A percentile compares a stretch with the other conserved stretches of the same genome.
Conservation (phyloP, 805 yeast species). For the Debaryomyces prosopidis region DNA sequence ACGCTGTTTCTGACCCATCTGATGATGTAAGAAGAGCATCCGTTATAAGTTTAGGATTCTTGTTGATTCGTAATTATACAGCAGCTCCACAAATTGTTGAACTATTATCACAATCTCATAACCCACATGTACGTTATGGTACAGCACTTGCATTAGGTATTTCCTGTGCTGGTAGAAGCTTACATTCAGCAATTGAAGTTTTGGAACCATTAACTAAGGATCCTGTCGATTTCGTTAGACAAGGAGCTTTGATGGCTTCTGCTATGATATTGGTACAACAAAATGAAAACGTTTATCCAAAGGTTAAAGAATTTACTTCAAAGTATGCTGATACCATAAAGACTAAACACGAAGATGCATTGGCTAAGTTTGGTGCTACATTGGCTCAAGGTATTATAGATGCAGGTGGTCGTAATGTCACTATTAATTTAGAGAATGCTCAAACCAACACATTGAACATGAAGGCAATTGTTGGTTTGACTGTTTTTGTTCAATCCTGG, state of each 20-base stretch:
- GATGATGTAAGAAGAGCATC: conserved; percentile 98
- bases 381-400: conserved; percentile 96
- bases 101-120: conserved; percentile 87
- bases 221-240: conserved; percentile 95
- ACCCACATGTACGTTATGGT: conserved; percentile 98
- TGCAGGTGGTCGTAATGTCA: conserved; percentile 98
- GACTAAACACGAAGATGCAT: conserved; percentile 91
- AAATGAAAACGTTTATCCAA: conserved; percentile 79
- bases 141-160: conserved; percentile 97
- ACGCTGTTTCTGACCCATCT: conserved; percentile 94
- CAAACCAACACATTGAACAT: conserved; percentile 89
- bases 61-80: conserved; percentile 83
- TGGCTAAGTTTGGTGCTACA: conserved; percentile 97
- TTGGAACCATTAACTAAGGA: conserved; percentile 91
- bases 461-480: conserved; percentile 88
- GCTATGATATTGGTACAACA: conserved; percentile 88
- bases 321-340: conserved; percentile 72
- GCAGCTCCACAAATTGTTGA: conserved; percentile 96
- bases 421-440: conserved; percentile 83
- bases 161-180: conserved; percentile 93
- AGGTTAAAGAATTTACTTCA: conserved; percentile 75
- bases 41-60: conserved; percentile 87
- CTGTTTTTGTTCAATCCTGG: conserved; percentile 93
- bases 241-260: conserved; percentile 91
- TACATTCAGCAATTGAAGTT: conserved; percentile 85